Evolutionary conservation across 305 asterid genomes (phyloP).

Genomic region (Caryopteris hybrid): DNA sequence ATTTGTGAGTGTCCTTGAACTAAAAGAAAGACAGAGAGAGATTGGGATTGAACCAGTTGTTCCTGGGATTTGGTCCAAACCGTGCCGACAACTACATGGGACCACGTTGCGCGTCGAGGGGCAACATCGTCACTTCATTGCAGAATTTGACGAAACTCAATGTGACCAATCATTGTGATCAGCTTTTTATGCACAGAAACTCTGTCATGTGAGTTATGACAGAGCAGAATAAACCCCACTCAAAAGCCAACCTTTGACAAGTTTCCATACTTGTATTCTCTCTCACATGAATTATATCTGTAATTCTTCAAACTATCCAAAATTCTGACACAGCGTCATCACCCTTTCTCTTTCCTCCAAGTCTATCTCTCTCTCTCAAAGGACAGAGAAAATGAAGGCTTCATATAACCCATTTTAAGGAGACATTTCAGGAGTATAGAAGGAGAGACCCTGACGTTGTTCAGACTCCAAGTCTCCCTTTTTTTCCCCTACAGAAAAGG

Average conservation of each 20-base stretch:
- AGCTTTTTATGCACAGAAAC: background rate
- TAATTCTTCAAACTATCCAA: background rate
- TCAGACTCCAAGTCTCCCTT: too few species aligned
- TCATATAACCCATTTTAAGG: too few species aligned
- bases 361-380: background rate
- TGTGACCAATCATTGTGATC: constrained; percentile 15
- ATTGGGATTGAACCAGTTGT: too few species aligned
- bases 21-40: too few species aligned
- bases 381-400: too few species aligned
- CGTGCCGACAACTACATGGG: constrained; percentile 25
- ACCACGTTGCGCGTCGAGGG: too few species aligned
- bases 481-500: too few species aligned
- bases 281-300: background rate
- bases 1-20: too few species aligned
- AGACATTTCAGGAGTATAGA: background rate
- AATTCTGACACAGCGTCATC: background rate
- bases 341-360: constrained; percentile 2
- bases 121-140: background rate
- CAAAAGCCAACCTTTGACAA: background rate
- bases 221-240: constrained; percentile 11
- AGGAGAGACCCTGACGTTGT: background rate
- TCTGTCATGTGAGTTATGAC: background rate
- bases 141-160: background rate
- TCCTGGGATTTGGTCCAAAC: background rate
- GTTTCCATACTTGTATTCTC: background rate